phyloP scores from a whole-genome alignment of 169 alveolate species.

The Theileria sp. region DNA sequence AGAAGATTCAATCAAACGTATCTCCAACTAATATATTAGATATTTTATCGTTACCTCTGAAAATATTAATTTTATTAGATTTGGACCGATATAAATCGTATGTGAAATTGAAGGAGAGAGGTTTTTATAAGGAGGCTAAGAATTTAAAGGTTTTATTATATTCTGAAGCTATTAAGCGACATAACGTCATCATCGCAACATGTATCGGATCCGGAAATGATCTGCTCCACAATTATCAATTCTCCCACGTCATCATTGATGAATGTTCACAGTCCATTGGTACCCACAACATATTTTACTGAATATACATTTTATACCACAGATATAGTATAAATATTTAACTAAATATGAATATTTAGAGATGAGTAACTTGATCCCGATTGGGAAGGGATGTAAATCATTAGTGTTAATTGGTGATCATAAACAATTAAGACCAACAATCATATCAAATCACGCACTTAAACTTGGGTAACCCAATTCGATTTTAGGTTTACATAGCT shows the following conservation, averaged over 20 bases:
- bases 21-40: not conserved
- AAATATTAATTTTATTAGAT: not conserved
- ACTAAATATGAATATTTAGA: constrained; percentile 17
- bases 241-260: constrained; percentile 81
- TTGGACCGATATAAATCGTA: constrained; percentile 62
- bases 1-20: constrained; percentile 71
- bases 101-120: constrained; percentile 54
- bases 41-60: too few species aligned
- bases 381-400: constrained; percentile 82
- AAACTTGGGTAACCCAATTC: constrained; percentile 58
- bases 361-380: constrained; percentile 71
- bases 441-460: constrained; percentile 84
- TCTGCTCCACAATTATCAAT: constrained; percentile 70
- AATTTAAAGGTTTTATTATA: constrained; percentile 63
- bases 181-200: constrained; percentile 81
- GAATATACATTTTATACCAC: not conserved
- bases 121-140: constrained; percentile 74
- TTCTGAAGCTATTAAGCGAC: constrained; percentile 70
- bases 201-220: constrained; percentile 87
- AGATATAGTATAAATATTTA: too few species aligned
- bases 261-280: constrained; percentile 87
- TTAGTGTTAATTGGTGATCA: constrained; percentile 94
- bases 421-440: constrained; percentile 96
- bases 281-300: not conserved
- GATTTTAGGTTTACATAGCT: not conserved